Conservation (phyloP, 352 stramenopile genomes). For the Nothophytophthora sp. region DNA sequence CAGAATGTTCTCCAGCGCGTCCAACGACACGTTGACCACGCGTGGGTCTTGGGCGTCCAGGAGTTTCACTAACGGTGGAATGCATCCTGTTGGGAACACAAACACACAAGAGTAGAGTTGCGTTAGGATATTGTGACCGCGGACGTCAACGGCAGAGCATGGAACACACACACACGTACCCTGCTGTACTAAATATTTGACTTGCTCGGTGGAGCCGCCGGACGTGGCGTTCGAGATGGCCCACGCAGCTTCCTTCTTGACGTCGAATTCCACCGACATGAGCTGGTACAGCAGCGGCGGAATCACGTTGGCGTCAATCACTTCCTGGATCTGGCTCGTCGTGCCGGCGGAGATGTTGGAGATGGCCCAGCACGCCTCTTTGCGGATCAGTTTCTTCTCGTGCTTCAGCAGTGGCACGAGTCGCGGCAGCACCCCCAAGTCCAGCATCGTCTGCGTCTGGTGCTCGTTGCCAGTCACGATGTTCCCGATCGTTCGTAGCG, state of each 20-base stretch:
- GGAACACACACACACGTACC: constrained; percentile 35
- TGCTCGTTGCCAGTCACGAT: constrained; percentile 97
- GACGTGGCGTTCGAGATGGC: constrained; percentile 82
- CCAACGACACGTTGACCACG: constrained; percentile 97
- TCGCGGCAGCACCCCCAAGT: constrained; percentile 48
- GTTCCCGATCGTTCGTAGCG: constrained; percentile 96
- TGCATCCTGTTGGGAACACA: constrained; percentile 74
- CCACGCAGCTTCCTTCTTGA: constrained; percentile 87
- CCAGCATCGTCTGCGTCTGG: constrained; percentile 74
- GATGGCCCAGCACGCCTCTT: constrained; percentile 85
- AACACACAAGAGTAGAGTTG: not conserved
- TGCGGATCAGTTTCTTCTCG: constrained; percentile 79
- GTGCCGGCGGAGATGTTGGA: constrained; percentile 84
- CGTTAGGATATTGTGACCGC: not conserved
- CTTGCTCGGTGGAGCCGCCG: constrained; percentile 89
- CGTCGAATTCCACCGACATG: constrained; percentile 67
- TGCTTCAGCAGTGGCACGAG: constrained; percentile 74
- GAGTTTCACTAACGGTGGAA: constrained; percentile 95
- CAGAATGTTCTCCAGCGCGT: constrained; percentile 96
- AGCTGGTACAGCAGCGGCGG: constrained; percentile 66
- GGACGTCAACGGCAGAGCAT: not conserved
- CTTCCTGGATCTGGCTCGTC: constrained; percentile 69
- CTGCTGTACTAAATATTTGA: constrained; percentile 97
- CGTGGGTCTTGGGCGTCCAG: constrained; percentile 94
- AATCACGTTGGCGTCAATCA: constrained; percentile 80